Evolutionary conservation across 139 green algal species (phyloP).

Genomic region (Micractinium conductrix): DNA sequence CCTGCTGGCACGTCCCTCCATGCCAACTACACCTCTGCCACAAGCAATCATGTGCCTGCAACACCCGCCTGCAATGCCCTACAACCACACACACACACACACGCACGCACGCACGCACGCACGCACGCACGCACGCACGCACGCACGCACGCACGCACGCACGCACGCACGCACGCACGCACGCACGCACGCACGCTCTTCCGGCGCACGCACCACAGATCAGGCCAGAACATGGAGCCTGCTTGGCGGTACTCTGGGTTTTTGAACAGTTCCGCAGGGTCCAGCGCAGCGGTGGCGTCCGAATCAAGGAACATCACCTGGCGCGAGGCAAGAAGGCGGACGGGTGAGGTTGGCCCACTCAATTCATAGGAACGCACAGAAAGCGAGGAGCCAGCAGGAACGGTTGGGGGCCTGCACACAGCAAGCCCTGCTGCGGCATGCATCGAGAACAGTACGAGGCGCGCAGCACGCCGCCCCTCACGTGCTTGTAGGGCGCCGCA

Average conservation of each 20-base stretch:
- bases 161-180: no score
- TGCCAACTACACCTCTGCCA: no score
- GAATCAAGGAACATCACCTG: slow-evolving; percentile 49
- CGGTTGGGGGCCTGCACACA: neutral
- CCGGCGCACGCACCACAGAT: slow-evolving; percentile 39
- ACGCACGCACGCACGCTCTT: neutral
- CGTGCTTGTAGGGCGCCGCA: slow-evolving; percentile 25
- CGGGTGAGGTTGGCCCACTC: no score
- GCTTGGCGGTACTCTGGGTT: slow-evolving; percentile 5
- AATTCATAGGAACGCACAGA: no score
- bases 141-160: no score
- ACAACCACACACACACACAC: no score
- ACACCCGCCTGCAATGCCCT: no score
- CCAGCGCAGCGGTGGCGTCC: slow-evolving; percentile 35
- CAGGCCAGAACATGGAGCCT: slow-evolving; percentile 54
- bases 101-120: no score
- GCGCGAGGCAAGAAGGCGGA: neutral
- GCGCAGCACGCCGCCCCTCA: neutral
- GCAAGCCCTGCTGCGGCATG: neutral
- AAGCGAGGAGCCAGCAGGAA: neutral
- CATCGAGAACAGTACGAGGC: neutral
- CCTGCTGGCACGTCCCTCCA: no score
- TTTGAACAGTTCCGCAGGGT: slow-evolving; percentile 47
- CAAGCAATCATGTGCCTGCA: no score
- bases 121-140: no score